Evolutionary conservation across 2,329 filamentous ascomycete species (phyloP), one percentile per base, ranked within the genome.

Genomic region (Coniella vitis): DNA sequence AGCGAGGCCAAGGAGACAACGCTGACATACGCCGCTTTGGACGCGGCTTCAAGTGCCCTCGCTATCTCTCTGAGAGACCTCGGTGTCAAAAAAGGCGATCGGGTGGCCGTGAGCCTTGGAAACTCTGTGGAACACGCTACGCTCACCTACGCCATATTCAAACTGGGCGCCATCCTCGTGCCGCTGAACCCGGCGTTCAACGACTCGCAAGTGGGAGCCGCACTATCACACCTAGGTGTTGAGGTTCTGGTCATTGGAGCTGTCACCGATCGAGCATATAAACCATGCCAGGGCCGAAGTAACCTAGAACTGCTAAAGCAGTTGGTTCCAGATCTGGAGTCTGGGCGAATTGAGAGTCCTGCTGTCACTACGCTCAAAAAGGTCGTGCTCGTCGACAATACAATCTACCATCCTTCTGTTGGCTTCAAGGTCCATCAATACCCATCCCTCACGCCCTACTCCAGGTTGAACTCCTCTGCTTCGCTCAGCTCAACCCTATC

Each of bases 111-210:
- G 21, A 91, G 84, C 52, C 70, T 96, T 45, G 91, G 91, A 14
- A 97, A 95, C 66, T 84, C 82, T 37, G 72, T 84, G 57, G 90
- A 95, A 65, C 91, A 88, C 63, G 88, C 87, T 3, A 83, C 84
- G 43, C 76, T 93, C 17, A 91, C 86, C 5, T 97, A 97, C 67
- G 90, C 90, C 1, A 66, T 93, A 47, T 95, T 91, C 72, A 97
- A 97, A 67, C 76, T 97, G 9, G 93, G 93, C n/a, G 91, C 88
- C 20, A 80, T 97, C 44, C 72, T 97, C 54, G 90, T 95, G n/a
- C 93, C 91, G 0, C 69, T 97, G 20, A 97, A 98, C 64, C 91
- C 90, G 17, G 84, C 81, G 2, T 97, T 97, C 72, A 95, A 89
- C 57, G 74, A 80, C 3, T 65, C 71, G 4, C 93, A 97, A 69